Conservation (phyloP, 495 filamentous ascomycete species). For the Lasiosphaeria ovina region DNA sequence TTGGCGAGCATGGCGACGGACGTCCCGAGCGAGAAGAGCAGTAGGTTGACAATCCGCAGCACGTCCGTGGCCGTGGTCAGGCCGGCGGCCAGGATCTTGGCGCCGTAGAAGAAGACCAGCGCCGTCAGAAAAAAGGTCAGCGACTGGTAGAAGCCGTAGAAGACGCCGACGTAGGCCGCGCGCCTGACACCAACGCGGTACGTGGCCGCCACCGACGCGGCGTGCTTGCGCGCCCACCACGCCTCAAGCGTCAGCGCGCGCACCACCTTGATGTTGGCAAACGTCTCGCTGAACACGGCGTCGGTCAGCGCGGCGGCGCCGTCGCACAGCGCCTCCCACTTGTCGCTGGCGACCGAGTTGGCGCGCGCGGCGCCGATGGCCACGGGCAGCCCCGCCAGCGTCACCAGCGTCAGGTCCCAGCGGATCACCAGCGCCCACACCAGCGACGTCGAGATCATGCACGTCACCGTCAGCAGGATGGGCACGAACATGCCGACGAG, state of each 20-base stretch:
- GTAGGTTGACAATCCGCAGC: slow-evolving; percentile 73
- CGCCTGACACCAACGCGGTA: slow-evolving; percentile 57
- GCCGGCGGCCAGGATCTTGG: slow-evolving; percentile 53
- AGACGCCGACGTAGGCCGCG: slow-evolving; percentile 61
- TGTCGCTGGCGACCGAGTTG: slow-evolving; percentile 59
- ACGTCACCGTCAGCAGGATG: slow-evolving; percentile 59
- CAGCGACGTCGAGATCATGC: slow-evolving; percentile 65
- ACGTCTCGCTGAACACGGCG: slow-evolving; percentile 71
- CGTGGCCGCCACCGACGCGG: slow-evolving; percentile 45
- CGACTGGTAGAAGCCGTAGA: slow-evolving; percentile 75
- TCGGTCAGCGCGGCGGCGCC: slow-evolving; percentile 53
- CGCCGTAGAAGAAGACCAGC: slow-evolving; percentile 80
- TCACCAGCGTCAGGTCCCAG: slow-evolving; percentile 83
- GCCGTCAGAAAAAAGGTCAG: slow-evolving; percentile 71
- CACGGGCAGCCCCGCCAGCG: slow-evolving; percentile 64
- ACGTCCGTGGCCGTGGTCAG: slow-evolving; percentile 53
- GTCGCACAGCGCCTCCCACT: slow-evolving; percentile 70
- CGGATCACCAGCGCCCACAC: slow-evolving; percentile 70
- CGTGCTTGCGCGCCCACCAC: slow-evolving; percentile 70
- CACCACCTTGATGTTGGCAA: slow-evolving; percentile 80
- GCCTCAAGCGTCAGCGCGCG: slow-evolving; percentile 72
- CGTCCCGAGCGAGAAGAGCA: slow-evolving; percentile 78
- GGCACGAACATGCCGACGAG: slow-evolving; percentile 75
- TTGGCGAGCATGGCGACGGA: slow-evolving; percentile 64
- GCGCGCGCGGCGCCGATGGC: slow-evolving; percentile 63